These are phyloP conservation scores for Colletotrichum sp. DNA, from an alignment of 2,329 filamentous ascomycete species.

Conservation along the genomic window DNA sequence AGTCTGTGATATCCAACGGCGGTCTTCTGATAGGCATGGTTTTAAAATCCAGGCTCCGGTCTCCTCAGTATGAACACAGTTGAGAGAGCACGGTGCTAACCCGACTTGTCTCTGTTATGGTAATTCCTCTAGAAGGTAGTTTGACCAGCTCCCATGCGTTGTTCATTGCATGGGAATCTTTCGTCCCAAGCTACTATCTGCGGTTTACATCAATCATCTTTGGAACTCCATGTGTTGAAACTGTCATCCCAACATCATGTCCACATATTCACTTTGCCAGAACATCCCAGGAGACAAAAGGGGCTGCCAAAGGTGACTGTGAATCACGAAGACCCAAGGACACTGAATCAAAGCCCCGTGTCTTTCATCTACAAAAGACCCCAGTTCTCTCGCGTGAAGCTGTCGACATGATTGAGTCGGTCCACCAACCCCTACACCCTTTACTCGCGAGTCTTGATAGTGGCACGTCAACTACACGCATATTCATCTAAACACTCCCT, in stretches of 20 bases:
- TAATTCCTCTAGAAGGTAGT: not conserved
- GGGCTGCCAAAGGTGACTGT: not conserved
- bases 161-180: not conserved
- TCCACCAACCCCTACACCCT: not conserved
- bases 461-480: not conserved
- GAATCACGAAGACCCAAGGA: not conserved
- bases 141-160: not conserved
- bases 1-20: not conserved
- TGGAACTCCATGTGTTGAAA: not conserved
- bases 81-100: no score
- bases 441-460: not conserved
- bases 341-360: not conserved
- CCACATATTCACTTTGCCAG: not conserved
- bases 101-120: not conserved
- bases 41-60: not conserved
- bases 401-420: not conserved
- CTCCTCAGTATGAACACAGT: not conserved
- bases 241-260: not conserved
- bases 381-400: not conserved
- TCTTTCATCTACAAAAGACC: not conserved
- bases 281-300: not conserved
- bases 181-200: not conserved
- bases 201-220: not conserved
- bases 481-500: not conserved
- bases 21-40: not conserved